Base-by-base conservation (phyloP, 768 basidiomycete genomes). In the Chalciporus pseudorubinellus region DNA sequence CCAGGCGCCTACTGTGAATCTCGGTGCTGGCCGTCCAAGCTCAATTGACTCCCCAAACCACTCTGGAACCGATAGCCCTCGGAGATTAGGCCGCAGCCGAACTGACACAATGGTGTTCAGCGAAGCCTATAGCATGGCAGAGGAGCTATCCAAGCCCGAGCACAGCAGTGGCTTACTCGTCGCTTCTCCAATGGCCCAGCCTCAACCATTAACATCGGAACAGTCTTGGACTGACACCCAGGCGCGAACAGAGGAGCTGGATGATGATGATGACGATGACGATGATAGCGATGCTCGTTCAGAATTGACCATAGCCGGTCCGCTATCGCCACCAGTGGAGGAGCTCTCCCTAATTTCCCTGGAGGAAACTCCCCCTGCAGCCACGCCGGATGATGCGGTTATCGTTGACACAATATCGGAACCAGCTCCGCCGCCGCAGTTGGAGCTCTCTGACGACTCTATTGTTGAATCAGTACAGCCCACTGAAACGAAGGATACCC, bases 51-150 rank as follows among this genome's bases (percentile, higher is more conserved):
- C 33, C 18, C 18, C 44, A 40, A 55, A 24, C 16, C 56, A 57
- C 16, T 36, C 58, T 8, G 65, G 53, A 47, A 61, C 55, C 3
- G 70, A 74, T 50, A 77, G 76, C 59, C 73, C 79, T 34, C 70
- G 79, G 9, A 76, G 67, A 36, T 59, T 74, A 19, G 81, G 84
- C 2, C 72, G 86, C 28, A 77, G 65, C 53, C 72, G 86, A 54
- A 88, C 87, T 9, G 86, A 87, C 56, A 89, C 87, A 3, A 89
- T 89, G 87, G 78, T 89, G 19, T 78, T 81, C 56, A 81, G 78
- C 59, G 77, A 79, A 52, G 72, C 62, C 0, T 70, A 57, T 34
- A 70, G 45, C 45, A 53, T 74, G 43, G 64, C 63, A 10, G 77
- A 77, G 43, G 77, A 78, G 48, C 50, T 75, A 11, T 63, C 70